Base-by-base conservation (phyloP, 2,329 filamentous ascomycete species). In the Cordyceps tenuipes region DNA sequence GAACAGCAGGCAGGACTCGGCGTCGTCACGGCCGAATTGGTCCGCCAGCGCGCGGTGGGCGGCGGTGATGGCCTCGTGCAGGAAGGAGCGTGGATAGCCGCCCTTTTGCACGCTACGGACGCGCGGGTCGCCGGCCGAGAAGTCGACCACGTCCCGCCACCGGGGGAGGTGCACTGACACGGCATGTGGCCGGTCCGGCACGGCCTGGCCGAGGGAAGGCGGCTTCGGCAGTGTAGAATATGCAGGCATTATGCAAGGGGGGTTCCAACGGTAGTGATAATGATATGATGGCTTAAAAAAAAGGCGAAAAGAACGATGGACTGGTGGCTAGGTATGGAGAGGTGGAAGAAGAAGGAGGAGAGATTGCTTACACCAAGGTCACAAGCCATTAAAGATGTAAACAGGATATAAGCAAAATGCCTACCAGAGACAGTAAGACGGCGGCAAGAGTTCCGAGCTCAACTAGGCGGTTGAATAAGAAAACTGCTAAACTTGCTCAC, bases 131-230 rank as follows among this genome's bases (percentile, higher is more conserved):
- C 53, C 53, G 13, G 44, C 41, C 7, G 53, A 34, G 23, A 56
- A 46, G 41, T 56, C 53, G 5, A 56, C 53, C 5, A 56, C 53
- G 44, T 56, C 53, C 23, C 21, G 26, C 53, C 53, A 56, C 15
- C 46, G 46, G 31, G 53, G 53, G 23, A 56, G 53, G 21, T 56
- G 53, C 21, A 56, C 53, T 3, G 53, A 56, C 15, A 56, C 53
- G 53, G 53, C 53, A 26, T 56, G 53, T 31, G 53, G 53, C 34
- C 53, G 46, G 15, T 56, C 44, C 44, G 53, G 53, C 26, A 56
- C 44, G 15, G 26, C 5, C 1, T 46, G 41, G 41, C 53, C 53
- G 31, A 56, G 44, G 8, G 41, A 46, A 17, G 53, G 53, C n/a
- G 53, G 53, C 17, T 46, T 26, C 41, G 53, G 41, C 5, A 56